A percentile compares a stretch with the other conserved stretches of the same genome.
These are phyloP conservation scores for Rosa multiflora DNA, from an alignment of 306 rosid species.

Conservation along the genomic window DNA sequence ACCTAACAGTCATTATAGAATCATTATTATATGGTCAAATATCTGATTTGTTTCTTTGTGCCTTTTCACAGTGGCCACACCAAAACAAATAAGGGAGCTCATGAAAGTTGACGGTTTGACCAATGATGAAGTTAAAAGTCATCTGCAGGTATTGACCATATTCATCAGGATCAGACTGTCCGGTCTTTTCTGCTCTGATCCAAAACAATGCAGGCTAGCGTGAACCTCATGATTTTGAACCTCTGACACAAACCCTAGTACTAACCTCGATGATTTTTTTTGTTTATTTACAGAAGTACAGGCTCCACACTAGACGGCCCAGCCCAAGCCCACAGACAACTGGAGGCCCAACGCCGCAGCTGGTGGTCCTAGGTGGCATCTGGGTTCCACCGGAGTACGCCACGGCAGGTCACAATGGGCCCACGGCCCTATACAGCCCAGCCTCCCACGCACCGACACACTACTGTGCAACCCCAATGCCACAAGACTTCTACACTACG, in stretches of 20 bases:
- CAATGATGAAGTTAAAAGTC: slow-evolving; percentile 99
- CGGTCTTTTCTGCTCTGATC: slow-evolving; percentile 6
- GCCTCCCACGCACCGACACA: slow-evolving; percentile 65
- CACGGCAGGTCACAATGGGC: slow-evolving; percentile 52
- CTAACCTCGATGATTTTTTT: slow-evolving; percentile 5
- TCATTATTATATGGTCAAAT: not conserved
- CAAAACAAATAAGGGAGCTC: slow-evolving; percentile 96
- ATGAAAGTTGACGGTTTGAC: slow-evolving; percentile 99
- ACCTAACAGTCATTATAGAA: not conserved
- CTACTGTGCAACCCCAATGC: slow-evolving; percentile 61
- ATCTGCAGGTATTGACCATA: slow-evolving; percentile 68
- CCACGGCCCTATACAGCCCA: slow-evolving; percentile 60
- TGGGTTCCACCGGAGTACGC: slow-evolving; percentile 98
- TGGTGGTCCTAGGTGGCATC: slow-evolving; percentile 87
- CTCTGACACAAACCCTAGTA: not conserved
- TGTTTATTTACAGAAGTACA: slow-evolving; percentile 64
- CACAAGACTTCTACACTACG: slow-evolving; percentile 70
- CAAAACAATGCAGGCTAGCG: slow-evolving; percentile 17
- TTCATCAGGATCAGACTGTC: not conserved
- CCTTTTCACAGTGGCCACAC: slow-evolving; percentile 74
- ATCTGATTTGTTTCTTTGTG: slow-evolving; percentile 4
- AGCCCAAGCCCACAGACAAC: slow-evolving; percentile 80
- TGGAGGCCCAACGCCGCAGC: slow-evolving; percentile 68
- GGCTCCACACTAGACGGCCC: slow-evolving; percentile 95
- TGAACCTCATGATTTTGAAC: not conserved